Conservation (phyloP, 768 basidiomycete species). For the Suillus subluteus region DNA sequence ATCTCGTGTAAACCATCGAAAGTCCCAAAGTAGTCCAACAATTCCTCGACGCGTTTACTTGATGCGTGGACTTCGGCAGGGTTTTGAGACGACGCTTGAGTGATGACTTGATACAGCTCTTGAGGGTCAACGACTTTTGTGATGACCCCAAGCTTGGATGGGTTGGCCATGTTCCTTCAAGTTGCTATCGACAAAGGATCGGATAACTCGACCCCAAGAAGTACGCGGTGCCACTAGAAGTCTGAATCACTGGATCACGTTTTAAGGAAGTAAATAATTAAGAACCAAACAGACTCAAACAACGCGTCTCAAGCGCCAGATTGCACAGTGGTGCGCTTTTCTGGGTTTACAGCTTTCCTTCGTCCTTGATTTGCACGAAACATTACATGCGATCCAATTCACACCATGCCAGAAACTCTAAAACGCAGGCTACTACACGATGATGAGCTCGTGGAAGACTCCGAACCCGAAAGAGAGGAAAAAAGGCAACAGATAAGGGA, state of each 20-base stretch:
- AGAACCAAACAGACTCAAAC: constrained; percentile 38
- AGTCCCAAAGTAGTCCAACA: constrained; percentile 71
- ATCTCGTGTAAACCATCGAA: constrained; percentile 76
- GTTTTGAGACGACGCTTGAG: constrained; percentile 74
- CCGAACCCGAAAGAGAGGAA: constrained; percentile 69
- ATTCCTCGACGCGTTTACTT: constrained; percentile 64
- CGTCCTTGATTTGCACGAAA: neutral
- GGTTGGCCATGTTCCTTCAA: constrained; percentile 25
- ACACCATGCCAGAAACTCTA: neutral
- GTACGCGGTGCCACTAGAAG: neutral
- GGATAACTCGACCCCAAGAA: constrained; percentile 10
- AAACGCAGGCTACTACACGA: constrained; percentile 2
- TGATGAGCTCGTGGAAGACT: constrained; percentile 63
- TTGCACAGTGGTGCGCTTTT: too few species aligned
- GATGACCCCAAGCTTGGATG: constrained; percentile 8
- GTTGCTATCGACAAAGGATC: constrained; percentile 10
- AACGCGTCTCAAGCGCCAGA: constrained; percentile 44
- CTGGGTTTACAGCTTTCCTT: neutral
- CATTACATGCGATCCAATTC: neutral
- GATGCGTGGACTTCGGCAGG: constrained; percentile 50
- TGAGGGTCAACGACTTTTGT: constrained; percentile 52
- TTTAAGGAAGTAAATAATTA: constrained; percentile 16
- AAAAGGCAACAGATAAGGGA: constrained; percentile 26
- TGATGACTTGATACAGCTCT: constrained; percentile 69
- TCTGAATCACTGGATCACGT: constrained; percentile 3